Evolutionary conservation across 1,139 yeast species (phyloP), one percentile per base, ranked within the genome.

Genomic region (Casaregolazyma suthepensis): DNA sequence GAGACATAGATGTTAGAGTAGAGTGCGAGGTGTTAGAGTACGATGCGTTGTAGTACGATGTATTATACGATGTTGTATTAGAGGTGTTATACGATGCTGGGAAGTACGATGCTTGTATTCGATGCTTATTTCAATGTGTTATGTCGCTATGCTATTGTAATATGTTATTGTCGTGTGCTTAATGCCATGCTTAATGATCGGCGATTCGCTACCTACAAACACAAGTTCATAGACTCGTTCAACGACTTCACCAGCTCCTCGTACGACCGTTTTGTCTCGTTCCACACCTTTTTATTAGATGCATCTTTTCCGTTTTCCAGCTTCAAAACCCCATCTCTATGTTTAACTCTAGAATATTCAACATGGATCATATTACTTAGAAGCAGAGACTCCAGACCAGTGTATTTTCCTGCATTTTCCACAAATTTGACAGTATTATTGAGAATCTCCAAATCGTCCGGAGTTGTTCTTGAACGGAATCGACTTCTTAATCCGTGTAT

Each of bases 331-430:
- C 31, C 42, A 18, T 15, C 48, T 23, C 48, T 46, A 23, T 52
- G 35, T 45, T 46, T 42, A 29, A 52, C 35, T 19, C 47, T 23
- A 26, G 54, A 40, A 42, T 52, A 50, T 38, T 56, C 55, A 12
- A 57, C 61, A 46, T 54, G 60, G 18, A 57, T 53, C 48, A 61
- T 37, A 18, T 51, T 59, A n/a, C 45, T 40, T 1, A 61, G 19
- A 18, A 61, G 54, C 13, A 52, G 38, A 2, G 56, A 37, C 50
- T 61, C 64, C 29, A 57, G n/a, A n/a, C 63, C 61, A 5, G 52
- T 54, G 45, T 46, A 57, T n/a, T 29, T 23, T 1, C 62, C 60
- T 7, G 64, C 63, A 49, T 52, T 56, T 15, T 51, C 38, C 20
- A 61, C 38, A 26, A 61, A 54, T 29, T 53, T 22, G 23, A 56